Percentiles rank a stretch among this genome's conserved stretches.
phyloP scores from a whole-genome alignment of 139 green algal genomes.

The Closterium sp. region DNA sequence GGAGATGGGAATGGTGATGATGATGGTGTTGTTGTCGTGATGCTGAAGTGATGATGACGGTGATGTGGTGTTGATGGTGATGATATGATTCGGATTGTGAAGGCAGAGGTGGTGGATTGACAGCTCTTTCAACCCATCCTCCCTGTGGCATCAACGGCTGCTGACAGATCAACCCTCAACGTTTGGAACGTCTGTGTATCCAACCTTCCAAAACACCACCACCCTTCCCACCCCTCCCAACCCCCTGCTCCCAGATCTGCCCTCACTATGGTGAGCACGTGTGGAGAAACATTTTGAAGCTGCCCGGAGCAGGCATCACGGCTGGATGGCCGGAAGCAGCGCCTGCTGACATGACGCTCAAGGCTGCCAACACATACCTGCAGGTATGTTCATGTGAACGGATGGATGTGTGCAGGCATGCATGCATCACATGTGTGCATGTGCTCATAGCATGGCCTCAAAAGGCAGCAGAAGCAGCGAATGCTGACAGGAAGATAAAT shows the following conservation, averaged over 20 bases:
- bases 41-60: not conserved
- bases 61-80: not conserved
- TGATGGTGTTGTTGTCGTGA: too few species aligned
- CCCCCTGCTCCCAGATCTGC: slow-evolving; percentile 48
- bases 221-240: too few species aligned
- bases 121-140: too few species aligned
- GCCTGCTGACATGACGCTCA: slow-evolving; percentile 74
- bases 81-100: too few species aligned
- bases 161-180: too few species aligned
- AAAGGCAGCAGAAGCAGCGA: not conserved
- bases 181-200: too few species aligned
- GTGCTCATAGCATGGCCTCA: too few species aligned
- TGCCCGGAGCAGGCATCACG: slow-evolving; percentile 60
- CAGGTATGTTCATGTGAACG: slow-evolving; percentile 10
- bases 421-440: too few species aligned
- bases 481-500: not conserved
- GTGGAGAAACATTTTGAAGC: slow-evolving; percentile 77
- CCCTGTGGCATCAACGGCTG: too few species aligned
- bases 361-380: slow-evolving; percentile 59
- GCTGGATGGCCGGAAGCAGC: slow-evolving; percentile 74
- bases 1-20: not conserved
- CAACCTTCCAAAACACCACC: too few species aligned
- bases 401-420: not conserved
- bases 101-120: too few species aligned
- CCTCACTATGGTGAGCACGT: slow-evolving; percentile 94